Base-by-base conservation (phyloP, 2,329 filamentous ascomycete species). In the Penicillium glabrum region DNA sequence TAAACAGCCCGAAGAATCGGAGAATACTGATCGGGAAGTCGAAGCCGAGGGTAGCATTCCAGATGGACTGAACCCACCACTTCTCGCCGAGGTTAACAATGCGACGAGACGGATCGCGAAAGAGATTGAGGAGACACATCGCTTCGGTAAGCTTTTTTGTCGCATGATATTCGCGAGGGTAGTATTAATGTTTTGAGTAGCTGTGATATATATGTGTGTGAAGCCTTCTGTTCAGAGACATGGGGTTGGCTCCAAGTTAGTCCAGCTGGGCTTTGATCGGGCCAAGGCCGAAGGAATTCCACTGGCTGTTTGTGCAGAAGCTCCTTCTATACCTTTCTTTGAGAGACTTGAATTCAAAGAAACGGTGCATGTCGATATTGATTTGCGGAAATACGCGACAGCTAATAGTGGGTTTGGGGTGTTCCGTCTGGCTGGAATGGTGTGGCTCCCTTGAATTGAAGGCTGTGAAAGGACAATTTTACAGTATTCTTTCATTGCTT, bases 391-490 rank as follows among this genome's bases (percentile, higher is more conserved):
- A 9, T 66, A 54, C 51, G 60, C 63, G 1, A 50, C 60, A 2
- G 50, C 55, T 4, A 24, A 61, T 35, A 60, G 53, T 5, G 63
- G 63, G 0, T 66, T 63, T 50, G 61, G 63, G 3, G 4, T 50
- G 2, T 66, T 66, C 37, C 50, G 60, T 29, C 31, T 64, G 16
- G 49, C 54, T 29, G 57, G 55, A 8, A 56, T 66, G 60, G 29
- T 61, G 11, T 61, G 60, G 57, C 8, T 54, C 19, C 55, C 59
- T 43, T 51, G 31, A 35, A 21, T 23, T 5, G 16, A 37, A n/a
- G 16, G 8, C 14, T 2, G 13, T 3, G 45, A 19, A 31, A 2
- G 9, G 43, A 24, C 6, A 24, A 11, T n/a, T 8, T 24, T 46
- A 19, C 14, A 46, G 44, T 16, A 13, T 13, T 14, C 2, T 19